phyloP scores from a whole-genome alignment of 1,284 basidiomycete species.

The Xerocomus minutiporus region DNA sequence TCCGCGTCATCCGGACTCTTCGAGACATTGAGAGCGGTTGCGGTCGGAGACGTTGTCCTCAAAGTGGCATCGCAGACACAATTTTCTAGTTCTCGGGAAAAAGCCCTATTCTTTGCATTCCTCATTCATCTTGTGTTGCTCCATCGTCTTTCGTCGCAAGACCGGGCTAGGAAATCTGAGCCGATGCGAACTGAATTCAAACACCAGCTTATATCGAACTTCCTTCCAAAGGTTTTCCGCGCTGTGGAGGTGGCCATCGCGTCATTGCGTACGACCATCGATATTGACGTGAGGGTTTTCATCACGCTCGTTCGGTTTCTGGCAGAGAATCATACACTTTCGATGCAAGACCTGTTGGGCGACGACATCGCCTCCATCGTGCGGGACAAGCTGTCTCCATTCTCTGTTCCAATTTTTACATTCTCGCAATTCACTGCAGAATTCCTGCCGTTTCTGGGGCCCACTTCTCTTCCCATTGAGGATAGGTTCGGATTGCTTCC shows the following conservation, averaged over 20 bases:
- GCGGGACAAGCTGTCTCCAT: slow-evolving; percentile 25
- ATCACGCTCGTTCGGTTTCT: slow-evolving; percentile 37
- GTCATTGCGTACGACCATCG: slow-evolving; percentile 27
- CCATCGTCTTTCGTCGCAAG: slow-evolving; percentile 39
- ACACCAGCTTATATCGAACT: slow-evolving; percentile 29
- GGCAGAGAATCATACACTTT: slow-evolving; percentile 19
- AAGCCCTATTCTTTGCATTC: slow-evolving; percentile 35
- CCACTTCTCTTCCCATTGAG: slow-evolving; percentile 5
- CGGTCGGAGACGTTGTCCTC: slow-evolving; percentile 5
- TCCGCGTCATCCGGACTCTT: not conserved
- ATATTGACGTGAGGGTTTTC: slow-evolving; percentile 53
- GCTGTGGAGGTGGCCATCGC: slow-evolving; percentile 28
- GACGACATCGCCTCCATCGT: slow-evolving; percentile 21
- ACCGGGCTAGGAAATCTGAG: slow-evolving; percentile 39
- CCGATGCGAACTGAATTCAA: slow-evolving; percentile 31
- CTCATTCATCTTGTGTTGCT: slow-evolving; percentile 42
- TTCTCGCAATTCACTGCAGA: slow-evolving; percentile 23
- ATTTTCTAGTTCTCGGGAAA: slow-evolving; percentile 4
- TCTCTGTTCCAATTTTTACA: slow-evolving; percentile 22
- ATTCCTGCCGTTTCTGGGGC: slow-evolving; percentile 11
- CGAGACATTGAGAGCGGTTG: not conserved
- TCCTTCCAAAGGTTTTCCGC: slow-evolving; percentile 39
- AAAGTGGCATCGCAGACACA: slow-evolving; percentile 8
- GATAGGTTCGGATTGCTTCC: slow-evolving; percentile 39
- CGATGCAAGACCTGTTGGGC: slow-evolving; percentile 34